phyloP scores from a whole-genome alignment of 106 monocot species.

The Posidonia australis region DNA sequence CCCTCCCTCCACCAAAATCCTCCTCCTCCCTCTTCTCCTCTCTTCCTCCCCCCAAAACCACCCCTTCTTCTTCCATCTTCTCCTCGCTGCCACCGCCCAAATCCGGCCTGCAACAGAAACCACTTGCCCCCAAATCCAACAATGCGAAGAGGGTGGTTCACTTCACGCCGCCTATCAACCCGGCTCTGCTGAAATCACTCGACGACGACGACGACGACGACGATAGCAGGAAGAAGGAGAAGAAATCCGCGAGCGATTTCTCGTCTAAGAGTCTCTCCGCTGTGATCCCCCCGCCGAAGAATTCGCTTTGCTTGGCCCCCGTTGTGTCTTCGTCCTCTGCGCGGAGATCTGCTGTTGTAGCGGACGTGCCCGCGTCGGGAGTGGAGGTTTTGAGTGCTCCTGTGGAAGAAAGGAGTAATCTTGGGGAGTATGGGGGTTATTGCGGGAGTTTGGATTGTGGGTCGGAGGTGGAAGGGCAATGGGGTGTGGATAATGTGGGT shows the following conservation, averaged over 20 bases:
- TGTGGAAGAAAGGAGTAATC: slow-evolving; percentile 13
- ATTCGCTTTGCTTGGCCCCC: slow-evolving; percentile 45
- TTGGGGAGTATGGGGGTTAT: slow-evolving; percentile 11
- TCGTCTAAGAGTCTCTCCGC: slow-evolving; percentile 45
- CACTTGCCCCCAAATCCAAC: not conserved
- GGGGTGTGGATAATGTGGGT: not conserved
- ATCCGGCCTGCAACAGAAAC: not conserved
- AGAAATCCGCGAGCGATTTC: slow-evolving; percentile 15
- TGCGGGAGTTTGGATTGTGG: slow-evolving; percentile 8
- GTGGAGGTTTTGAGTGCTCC: not conserved
- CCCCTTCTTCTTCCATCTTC: not conserved
- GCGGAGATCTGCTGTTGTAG: slow-evolving; percentile 32
- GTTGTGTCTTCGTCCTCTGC: slow-evolving; percentile 18
- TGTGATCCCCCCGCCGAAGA: slow-evolving; percentile 67
- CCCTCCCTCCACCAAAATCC: slow-evolving; percentile 24
- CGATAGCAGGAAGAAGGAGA: slow-evolving; percentile 23
- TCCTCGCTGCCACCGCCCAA: slow-evolving; percentile 20
- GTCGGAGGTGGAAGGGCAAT: slow-evolving; percentile 6
- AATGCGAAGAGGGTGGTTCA: slow-evolving; percentile 47
- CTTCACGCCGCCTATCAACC: slow-evolving; percentile 46
- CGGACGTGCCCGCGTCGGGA: slow-evolving; percentile 4
- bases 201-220: slow-evolving; percentile 45
- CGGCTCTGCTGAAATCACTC: slow-evolving; percentile 15
- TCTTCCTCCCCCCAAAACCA: slow-evolving; percentile 20
- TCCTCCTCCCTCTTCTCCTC: slow-evolving; percentile 32